phyloP scores from a whole-genome alignment of 2,329 filamentous ascomycete genomes.

The Phaeoacremonium minimum region DNA sequence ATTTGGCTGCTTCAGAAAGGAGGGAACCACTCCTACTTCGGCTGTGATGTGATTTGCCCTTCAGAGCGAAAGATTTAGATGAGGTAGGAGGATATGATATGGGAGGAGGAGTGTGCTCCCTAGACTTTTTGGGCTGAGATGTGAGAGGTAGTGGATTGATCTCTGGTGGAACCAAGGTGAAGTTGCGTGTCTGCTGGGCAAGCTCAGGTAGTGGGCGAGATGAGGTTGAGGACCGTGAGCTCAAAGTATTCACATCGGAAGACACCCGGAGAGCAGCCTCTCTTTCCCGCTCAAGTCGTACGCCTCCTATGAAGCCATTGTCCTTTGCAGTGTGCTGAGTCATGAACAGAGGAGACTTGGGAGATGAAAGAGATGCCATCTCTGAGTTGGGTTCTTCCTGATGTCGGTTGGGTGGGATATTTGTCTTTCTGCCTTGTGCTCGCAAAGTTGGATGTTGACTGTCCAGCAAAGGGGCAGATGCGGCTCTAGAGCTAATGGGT shows the following conservation, averaged over 20 bases:
- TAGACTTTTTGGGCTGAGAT: not conserved
- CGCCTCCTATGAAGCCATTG: conserved; percentile 34
- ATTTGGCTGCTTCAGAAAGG: conserved; percentile 9
- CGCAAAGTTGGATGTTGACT: not conserved
- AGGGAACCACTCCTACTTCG: conserved; percentile 12
- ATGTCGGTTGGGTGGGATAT: too few species aligned
- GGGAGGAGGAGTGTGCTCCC: conserved; percentile 2
- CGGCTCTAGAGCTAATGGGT: conserved; percentile 5
- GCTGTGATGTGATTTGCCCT: conserved; percentile 4
- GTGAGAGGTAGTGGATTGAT: not conserved
- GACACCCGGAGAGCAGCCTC: conserved; percentile 24
- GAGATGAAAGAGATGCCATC: too few species aligned
- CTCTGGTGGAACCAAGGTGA: not conserved
- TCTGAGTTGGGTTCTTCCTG: too few species aligned
- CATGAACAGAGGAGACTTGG: too few species aligned
- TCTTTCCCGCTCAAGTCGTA: conserved; percentile 36
- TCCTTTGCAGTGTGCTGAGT: conserved; percentile 1
- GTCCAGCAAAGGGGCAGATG: conserved; percentile 8
- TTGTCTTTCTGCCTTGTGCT: too few species aligned
- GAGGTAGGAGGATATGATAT: conserved; percentile 9
- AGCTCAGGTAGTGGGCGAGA: not conserved
- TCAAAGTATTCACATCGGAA: conserved; percentile 6
- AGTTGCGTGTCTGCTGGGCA: not conserved
- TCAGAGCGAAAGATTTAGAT: conserved; percentile 6
- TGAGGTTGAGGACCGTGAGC: conserved; percentile 4